Conservation (phyloP, 768 basidiomycete species). For the Phlebiopsis flavidoalba region DNA sequence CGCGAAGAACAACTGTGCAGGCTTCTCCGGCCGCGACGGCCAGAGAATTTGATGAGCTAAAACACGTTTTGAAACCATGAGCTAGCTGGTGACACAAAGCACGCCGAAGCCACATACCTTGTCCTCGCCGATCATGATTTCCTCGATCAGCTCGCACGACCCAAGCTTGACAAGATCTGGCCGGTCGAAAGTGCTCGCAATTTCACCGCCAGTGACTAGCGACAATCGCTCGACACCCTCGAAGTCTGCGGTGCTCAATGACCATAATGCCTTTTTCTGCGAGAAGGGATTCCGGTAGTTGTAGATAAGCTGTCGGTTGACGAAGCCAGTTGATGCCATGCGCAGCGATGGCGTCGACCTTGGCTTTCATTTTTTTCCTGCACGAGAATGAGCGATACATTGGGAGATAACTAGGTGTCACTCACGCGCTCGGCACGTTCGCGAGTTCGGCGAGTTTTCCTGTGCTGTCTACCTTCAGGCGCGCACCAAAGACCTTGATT, state of each 20-base stretch:
- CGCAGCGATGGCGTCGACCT: conserved; percentile 89
- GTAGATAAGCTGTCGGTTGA: conserved; percentile 98
- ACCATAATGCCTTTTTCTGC: conserved; percentile 92
- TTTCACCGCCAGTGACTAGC: conserved; percentile 96
- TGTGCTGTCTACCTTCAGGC: conserved; percentile 92
- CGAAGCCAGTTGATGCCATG: conserved; percentile 97
- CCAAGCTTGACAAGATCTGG: conserved; percentile 93
- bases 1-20: conserved; percentile 95
- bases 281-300: conserved; percentile 96
- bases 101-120: conserved; percentile 50
- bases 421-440: conserved; percentile 89
- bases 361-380: conserved; percentile 99
- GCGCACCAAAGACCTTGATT: conserved; percentile 97
- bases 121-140: conserved; percentile 99
- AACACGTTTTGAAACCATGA: neutral
- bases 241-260: conserved; percentile 98
- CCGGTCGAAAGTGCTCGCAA: conserved; percentile 90
- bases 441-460: conserved; percentile 96
- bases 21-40: conserved; percentile 96
- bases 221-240: conserved; percentile 96
- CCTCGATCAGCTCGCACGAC: conserved; percentile 91
- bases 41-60: conserved; percentile 98
- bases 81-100: neutral
- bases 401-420: conserved; percentile 1
- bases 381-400: neutral